A percentile compares a stretch with the other conserved stretches of the same genome.
phyloP scores from a whole-genome alignment of 2,329 filamentous ascomycete genomes.

The Colletotrichum cuscutae region DNA sequence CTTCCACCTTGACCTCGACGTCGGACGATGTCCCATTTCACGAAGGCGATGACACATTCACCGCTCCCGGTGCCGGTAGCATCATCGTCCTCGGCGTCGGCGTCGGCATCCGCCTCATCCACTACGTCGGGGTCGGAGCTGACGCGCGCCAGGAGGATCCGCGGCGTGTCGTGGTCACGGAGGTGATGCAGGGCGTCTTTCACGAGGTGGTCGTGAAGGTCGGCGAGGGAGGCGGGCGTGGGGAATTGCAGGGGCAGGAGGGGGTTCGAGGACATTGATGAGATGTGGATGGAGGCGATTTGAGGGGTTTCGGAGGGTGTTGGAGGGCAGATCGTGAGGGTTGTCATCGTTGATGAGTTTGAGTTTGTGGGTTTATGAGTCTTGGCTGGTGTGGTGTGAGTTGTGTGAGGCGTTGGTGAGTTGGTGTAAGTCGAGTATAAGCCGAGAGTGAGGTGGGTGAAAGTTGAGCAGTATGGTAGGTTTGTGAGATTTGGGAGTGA shows the following conservation, averaged over 20 bases:
- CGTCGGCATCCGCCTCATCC: background rate
- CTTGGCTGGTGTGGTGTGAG: background rate
- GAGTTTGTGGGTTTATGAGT: background rate
- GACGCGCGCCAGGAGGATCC: constrained; percentile 48
- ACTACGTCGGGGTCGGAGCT: background rate
- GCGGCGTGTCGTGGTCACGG: constrained; percentile 39
- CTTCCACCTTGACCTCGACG: background rate
- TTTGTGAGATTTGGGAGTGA: too few relatives aligned
- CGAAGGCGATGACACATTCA: constrained; percentile 2
- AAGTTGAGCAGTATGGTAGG: too few relatives aligned
- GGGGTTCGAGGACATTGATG: constrained; percentile 51
- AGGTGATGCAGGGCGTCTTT: constrained; percentile 45
- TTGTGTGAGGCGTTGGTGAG: background rate
- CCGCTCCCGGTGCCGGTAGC: background rate
- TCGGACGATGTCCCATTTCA: constrained; percentile 35
- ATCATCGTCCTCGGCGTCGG: too few relatives aligned
- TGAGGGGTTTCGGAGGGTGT: constrained; percentile 34
- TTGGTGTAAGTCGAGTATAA: background rate
- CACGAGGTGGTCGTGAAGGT: constrained; percentile 44
- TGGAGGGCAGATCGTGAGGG: constrained; percentile 3
- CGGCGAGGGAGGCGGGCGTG: constrained; percentile 41
- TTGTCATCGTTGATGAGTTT: background rate
- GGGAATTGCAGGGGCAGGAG: constrained; percentile 54
- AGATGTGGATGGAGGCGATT: constrained; percentile 47
- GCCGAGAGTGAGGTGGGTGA: background rate